Conservation (phyloP, 129 eudicot genomes). For the Calendula officinalis region DNA sequence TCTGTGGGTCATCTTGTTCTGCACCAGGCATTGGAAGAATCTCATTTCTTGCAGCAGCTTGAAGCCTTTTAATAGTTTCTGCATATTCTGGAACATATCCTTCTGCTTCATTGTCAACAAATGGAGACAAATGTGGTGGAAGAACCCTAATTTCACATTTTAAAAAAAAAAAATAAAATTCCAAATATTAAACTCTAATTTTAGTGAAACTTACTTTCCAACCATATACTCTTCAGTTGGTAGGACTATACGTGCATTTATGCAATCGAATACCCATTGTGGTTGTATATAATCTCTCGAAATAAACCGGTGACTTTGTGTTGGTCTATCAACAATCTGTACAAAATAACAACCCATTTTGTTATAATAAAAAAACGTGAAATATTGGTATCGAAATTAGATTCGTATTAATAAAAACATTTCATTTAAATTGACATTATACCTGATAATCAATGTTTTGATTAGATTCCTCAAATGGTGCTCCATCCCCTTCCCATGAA, state of each 20-base stretch:
- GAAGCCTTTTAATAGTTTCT: slow-evolving; percentile 71
- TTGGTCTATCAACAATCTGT: slow-evolving; percentile 92
- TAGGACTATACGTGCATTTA: slow-evolving; percentile 70
- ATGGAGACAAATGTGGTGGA: slow-evolving; percentile 95
- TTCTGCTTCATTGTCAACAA: slow-evolving; percentile 84
- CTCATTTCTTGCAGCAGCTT: slow-evolving; percentile 82
- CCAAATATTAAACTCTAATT: no score
- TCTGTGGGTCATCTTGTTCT: slow-evolving; percentile 67
- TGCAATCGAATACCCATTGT: slow-evolving; percentile 85
- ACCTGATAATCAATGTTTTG: slow-evolving; percentile 75
- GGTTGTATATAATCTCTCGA: slow-evolving; percentile 88
- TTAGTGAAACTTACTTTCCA: slow-evolving; percentile 54
- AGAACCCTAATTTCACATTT: slow-evolving; percentile 46
- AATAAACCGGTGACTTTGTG: slow-evolving; percentile 61
- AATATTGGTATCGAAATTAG: neutral
- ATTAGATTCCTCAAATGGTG: slow-evolving; percentile 73
- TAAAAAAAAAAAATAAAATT: neutral
- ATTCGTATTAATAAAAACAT: no score
- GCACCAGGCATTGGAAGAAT: slow-evolving; percentile 85
- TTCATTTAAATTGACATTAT: neutral
- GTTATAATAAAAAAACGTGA: neutral
- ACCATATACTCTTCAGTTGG: slow-evolving; percentile 77
- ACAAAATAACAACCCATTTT: slow-evolving; percentile 13
- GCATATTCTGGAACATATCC: slow-evolving; percentile 92
- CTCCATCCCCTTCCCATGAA: slow-evolving; percentile 91